These are phyloP conservation scores for Glycine tomentella DNA, from an alignment of 306 rosid genomes.

Conservation along the genomic window DNA sequence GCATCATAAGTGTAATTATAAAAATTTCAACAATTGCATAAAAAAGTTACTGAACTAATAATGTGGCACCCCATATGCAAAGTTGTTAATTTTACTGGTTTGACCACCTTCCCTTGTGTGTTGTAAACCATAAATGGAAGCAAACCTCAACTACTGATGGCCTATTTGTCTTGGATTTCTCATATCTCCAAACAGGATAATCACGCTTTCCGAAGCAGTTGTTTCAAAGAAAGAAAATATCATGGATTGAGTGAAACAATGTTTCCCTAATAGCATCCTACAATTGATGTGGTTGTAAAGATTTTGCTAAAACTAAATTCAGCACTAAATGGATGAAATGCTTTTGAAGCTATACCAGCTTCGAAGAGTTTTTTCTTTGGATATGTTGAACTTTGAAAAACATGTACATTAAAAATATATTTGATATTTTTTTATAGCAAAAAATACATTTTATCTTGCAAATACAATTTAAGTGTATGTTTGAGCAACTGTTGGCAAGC, in stretches of 20 bases:
- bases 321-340: background rate
- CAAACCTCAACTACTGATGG: background rate
- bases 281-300: background rate
- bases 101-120: background rate
- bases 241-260: background rate
- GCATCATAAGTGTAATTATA: background rate
- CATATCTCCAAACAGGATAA: background rate
- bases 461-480: background rate
- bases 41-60: background rate
- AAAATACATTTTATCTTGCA: background rate
- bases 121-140: background rate
- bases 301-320: background rate
- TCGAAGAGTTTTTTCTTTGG: background rate
- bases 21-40: background rate
- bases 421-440: too few relatives aligned
- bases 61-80: background rate
- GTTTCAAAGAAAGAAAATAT: background rate
- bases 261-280: background rate
- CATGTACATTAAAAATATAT: background rate
- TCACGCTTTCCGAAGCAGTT: background rate
- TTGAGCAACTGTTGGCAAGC: too few relatives aligned
- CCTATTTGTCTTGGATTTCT: background rate
- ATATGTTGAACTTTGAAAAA: background rate
- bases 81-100: slow-evolving; percentile 1
- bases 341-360: background rate